A percentile compares a stretch with the other conserved stretches of the same genome.
phyloP scores from a whole-genome alignment of 2,329 filamentous ascomycete genomes.

The Aureobasidium leucospermi region DNA sequence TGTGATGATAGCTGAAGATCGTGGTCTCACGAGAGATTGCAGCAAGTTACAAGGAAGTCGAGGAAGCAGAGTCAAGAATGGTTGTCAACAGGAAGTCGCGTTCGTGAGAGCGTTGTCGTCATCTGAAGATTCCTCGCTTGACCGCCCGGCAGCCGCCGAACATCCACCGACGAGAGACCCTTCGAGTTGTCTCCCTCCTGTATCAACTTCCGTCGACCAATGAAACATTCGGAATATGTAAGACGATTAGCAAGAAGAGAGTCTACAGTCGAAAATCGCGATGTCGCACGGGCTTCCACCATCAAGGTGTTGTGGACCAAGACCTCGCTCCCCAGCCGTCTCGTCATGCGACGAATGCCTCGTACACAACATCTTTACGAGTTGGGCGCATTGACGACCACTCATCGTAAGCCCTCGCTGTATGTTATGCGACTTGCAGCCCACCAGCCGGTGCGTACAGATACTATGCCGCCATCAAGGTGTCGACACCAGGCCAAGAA shows the following conservation, averaged over 20 bases:
- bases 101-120: neutral
- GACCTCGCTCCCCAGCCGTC: neutral
- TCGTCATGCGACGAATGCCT: neutral
- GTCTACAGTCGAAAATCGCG: too few species aligned
- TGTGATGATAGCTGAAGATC: too few species aligned
- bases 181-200: neutral
- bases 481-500: neutral
- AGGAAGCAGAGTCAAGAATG: too few species aligned
- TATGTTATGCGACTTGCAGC: neutral
- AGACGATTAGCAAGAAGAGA: neutral
- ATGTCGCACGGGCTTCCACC: neutral
- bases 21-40: too few species aligned
- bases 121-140: neutral
- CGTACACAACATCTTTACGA: neutral
- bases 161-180: neutral
- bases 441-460: neutral
- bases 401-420: neutral
- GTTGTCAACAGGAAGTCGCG: neutral
- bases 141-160: neutral
- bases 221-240: neutral
- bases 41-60: neutral
- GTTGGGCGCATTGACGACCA: neutral
- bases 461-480: conserved; percentile 6
- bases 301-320: conserved; percentile 6
- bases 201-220: neutral